phyloP scores from a whole-genome alignment of 805 yeast genomes.

The Candida manassasensis region DNA sequence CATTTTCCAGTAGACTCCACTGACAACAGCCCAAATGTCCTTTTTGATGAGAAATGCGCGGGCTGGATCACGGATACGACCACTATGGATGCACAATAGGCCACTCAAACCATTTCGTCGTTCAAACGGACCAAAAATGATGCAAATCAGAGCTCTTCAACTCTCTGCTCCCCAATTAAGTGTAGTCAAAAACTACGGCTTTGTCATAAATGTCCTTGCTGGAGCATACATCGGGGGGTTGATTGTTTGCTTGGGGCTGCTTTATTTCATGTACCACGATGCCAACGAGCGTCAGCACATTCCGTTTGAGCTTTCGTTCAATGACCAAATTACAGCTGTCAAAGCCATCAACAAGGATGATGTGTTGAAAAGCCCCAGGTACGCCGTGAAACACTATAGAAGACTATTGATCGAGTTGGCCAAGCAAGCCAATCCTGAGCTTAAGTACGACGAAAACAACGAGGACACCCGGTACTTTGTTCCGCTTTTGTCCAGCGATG shows the following conservation, averaged over 20 bases:
- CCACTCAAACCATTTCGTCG: neutral
- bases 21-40: too few relatives aligned
- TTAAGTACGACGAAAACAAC: conserved; percentile 22
- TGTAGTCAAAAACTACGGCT: conserved; percentile 16
- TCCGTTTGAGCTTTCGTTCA: conserved; percentile 34
- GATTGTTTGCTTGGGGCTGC: conserved; percentile 33
- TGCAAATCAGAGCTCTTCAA: conserved; percentile 10
- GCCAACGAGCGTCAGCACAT: conserved; percentile 36
- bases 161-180: conserved; percentile 16
- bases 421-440: conserved; percentile 18
- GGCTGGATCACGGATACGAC: neutral
- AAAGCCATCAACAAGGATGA: conserved; percentile 43
- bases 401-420: conserved; percentile 33
- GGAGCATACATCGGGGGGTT: conserved; percentile 42
- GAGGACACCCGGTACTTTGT: conserved; percentile 24
- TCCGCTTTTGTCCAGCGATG: conserved; percentile 30
- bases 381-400: conserved; percentile 41
- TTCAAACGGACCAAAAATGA: neutral
- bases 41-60: neutral
- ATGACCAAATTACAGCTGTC: conserved; percentile 32
- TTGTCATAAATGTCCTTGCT: conserved; percentile 31
- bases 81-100: neutral
- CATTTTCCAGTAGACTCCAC: too few relatives aligned
- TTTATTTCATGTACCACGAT: conserved; percentile 35
- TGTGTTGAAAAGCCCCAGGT: conserved; percentile 35